Evolutionary conservation across 2,329 filamentous ascomycete genomes (phyloP), one percentile per base, ranked within the genome.

Genomic region (Aspergillus neoniger): DNA sequence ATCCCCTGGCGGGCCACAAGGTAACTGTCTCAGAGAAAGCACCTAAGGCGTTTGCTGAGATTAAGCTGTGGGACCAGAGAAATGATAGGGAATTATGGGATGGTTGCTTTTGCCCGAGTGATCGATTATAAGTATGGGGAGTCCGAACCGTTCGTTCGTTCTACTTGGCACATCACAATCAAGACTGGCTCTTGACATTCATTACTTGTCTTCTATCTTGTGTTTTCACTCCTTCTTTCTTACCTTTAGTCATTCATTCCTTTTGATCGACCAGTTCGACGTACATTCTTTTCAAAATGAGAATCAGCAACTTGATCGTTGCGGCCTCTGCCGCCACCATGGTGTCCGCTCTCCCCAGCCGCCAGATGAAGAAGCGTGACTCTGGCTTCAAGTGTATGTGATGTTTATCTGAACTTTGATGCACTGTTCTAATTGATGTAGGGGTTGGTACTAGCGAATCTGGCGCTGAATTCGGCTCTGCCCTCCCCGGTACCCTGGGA

Each of bases 391-490:
- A 68, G 49, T 72, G 69, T 60, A 58, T 41, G 48, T 56, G 17
- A 21, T 12, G 41, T 19, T 30, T 47, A n/a, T 15, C 19, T 3
- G 21, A 21, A 25, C 1, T 30, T 55, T 12, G 28, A 19, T 25
- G 23, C n/a, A 15, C 28, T 4, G 23, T 2, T 7, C 41, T 44
- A 30, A 15, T 10, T 32, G 25, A 14, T 15, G 15, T 47, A 21
- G 39, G 43, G 39, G 39, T 83, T 51, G 82, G 82, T 15, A 72
- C 81, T 67, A 84, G 83, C 65, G 80, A 87, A 69, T 82, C 84
- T 25, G 85, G 86, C 47, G 86, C 85, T 53, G 88, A 91, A 70
- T 91, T 90, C 60, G 88, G 87, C 25, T 75, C 53, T 17, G 80
- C 75, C 41, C 79, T 85, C 47, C 87, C 88, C 0, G 88, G 88